Evolutionary conservation across 306 rosid species (phyloP).

Genomic region (Cyamopsis tetragonoloba): DNA sequence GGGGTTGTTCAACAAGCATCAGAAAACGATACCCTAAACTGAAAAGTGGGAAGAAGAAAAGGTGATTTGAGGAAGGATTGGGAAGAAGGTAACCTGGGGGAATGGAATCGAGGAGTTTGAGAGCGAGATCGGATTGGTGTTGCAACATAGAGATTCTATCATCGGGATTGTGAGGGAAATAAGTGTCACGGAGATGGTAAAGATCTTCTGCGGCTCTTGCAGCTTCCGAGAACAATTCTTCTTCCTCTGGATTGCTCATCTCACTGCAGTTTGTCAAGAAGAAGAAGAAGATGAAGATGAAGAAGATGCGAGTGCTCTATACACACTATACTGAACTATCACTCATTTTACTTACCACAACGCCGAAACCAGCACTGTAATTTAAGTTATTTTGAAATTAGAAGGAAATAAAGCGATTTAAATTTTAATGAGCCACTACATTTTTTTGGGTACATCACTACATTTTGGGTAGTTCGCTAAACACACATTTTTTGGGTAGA

Average conservation of each 20-base stretch:
- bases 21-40: background rate
- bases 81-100: conserved; percentile 51
- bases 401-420: too few species aligned
- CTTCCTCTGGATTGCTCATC: conserved; percentile 43
- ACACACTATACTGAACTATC: too few species aligned
- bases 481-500: too few species aligned
- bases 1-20: background rate
- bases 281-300: background rate
- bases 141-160: conserved; percentile 54
- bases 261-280: background rate
- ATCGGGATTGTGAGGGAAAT: conserved; percentile 48
- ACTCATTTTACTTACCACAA: too few species aligned
- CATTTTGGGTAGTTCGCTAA: too few species aligned
- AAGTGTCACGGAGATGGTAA: conserved; percentile 64
- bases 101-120: conserved; percentile 77
- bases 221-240: conserved; percentile 45
- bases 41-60: background rate
- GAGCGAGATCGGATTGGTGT: conserved; percentile 61
- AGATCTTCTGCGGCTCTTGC: conserved; percentile 57
- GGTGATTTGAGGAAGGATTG: background rate
- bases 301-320: background rate
- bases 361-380: too few species aligned
- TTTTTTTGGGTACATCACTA: too few species aligned
- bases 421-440: too few species aligned
- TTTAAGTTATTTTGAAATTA: too few species aligned